Conservation (phyloP, 345 rosid species). For the Linum trigynum region DNA sequence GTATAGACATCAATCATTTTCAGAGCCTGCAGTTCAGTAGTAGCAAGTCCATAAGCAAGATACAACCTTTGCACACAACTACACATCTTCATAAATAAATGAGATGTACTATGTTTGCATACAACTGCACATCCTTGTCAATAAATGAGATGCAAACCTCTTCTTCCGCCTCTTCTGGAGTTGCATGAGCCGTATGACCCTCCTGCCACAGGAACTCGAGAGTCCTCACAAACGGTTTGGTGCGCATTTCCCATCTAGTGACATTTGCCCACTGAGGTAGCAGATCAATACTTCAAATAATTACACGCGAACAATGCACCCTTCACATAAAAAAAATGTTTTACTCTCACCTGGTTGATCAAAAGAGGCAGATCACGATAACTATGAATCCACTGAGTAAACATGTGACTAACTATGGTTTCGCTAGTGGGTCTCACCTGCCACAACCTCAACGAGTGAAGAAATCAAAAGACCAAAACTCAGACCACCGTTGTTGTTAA, state of each 20-base stretch:
- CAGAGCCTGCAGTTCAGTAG: conserved; percentile 52
- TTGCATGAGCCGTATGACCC: conserved; percentile 93
- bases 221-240: conserved; percentile 90
- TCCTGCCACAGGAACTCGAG: conserved; percentile 97
- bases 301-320: not conserved
- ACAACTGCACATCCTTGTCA: conserved; percentile 5
- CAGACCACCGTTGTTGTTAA: conserved; percentile 28
- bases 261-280: conserved; percentile 79
- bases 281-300: not conserved
- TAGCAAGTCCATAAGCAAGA: conserved; percentile 18
- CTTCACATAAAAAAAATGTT: too few species aligned
- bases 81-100: conserved; percentile 3
- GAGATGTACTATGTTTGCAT: not conserved
- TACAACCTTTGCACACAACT: not conserved
- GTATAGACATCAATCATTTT: conserved; percentile 88
- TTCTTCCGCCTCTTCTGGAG: conserved; percentile 79
- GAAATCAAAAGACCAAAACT: conserved; percentile 62
- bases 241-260: conserved; percentile 94
- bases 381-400: conserved; percentile 96
- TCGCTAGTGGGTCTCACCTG: conserved; percentile 98
- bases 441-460: conserved; percentile 69
- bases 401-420: conserved; percentile 93
- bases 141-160: conserved; percentile 44
- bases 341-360: conserved; percentile 65
- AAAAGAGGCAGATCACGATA: conserved; percentile 91